A percentile compares a stretch with the other conserved stretches of the same genome.
phyloP scores from a whole-genome alignment of 1,139 yeast genomes.

The Komagataea norvegica region DNA sequence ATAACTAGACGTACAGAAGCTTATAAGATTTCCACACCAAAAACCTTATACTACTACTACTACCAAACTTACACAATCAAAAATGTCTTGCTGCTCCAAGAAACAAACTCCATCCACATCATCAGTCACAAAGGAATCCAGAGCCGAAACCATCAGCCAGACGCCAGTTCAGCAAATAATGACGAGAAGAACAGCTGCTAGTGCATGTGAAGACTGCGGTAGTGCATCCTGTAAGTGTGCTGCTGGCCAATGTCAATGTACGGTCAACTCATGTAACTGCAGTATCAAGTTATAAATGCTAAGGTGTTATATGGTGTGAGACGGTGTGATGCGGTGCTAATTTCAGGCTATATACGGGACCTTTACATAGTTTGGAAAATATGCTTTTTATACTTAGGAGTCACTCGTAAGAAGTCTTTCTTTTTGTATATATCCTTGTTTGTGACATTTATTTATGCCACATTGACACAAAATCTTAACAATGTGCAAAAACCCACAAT shows the following conservation, averaged over 20 bases:
- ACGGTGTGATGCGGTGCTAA: not conserved
- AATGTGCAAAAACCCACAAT: too few relatives aligned
- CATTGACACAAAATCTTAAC: not conserved
- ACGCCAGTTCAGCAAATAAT: slow-evolving; percentile 8
- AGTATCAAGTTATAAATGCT: slow-evolving; percentile 19
- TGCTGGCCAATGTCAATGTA: slow-evolving; percentile 24
- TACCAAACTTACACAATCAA: too few relatives aligned
- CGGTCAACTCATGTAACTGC: slow-evolving; percentile 22
- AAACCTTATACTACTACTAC: slow-evolving; percentile 1
- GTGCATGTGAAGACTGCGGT: slow-evolving; percentile 23
- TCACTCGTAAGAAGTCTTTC: too few relatives aligned
- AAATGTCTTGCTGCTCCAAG: slow-evolving; percentile 24
- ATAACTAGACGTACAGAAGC: too few relatives aligned
- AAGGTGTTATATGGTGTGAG: not conserved
- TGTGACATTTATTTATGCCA: not conserved
- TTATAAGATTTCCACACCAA: too few relatives aligned
- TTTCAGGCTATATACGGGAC: too few relatives aligned
- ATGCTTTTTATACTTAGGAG: too few relatives aligned
- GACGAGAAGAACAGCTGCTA: slow-evolving; percentile 17
- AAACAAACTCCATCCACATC: too few relatives aligned
- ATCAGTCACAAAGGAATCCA: too few relatives aligned
- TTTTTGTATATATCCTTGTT: not conserved
- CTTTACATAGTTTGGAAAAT: too few relatives aligned
- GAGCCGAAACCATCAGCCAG: slow-evolving; percentile 13
- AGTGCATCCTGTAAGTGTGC: slow-evolving; percentile 25